phyloP scores from a whole-genome alignment of 805 yeast species.

The Yarrowia yakushimensis region DNA sequence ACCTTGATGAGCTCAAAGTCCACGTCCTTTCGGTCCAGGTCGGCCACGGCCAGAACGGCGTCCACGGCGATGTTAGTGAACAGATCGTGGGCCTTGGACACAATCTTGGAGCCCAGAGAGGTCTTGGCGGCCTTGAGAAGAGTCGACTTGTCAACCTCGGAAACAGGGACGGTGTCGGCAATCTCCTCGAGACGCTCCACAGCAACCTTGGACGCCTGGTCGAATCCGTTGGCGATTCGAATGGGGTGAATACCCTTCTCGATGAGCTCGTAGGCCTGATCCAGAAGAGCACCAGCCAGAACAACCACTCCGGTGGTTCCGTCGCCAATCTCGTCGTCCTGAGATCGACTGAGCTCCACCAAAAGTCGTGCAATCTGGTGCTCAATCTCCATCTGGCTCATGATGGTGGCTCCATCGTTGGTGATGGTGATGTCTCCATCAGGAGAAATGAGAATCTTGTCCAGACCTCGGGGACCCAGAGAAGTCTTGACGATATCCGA shows the following conservation, averaged over 20 bases:
- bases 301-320: conserved; percentile 99
- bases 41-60: conserved; percentile 89
- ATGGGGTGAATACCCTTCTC: conserved; percentile 98
- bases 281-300: conserved; percentile 87
- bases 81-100: conserved; percentile 86
- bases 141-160: conserved; percentile 46
- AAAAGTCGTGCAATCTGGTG: conserved; percentile 93
- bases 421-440: conserved; percentile 98
- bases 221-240: conserved; percentile 94
- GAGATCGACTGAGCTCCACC: conserved; percentile 90
- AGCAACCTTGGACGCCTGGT: conserved; percentile 93
- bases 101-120: conserved; percentile 91
- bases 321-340: conserved; percentile 98
- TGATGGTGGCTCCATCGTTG: conserved; percentile 96
- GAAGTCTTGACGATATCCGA: conserved; percentile 89
- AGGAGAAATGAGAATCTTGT: conserved; percentile 88
- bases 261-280: conserved; percentile 89
- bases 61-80: conserved; percentile 98
- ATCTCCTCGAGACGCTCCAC: conserved; percentile 67
- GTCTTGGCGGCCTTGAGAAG: conserved; percentile 91
- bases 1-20: conserved; percentile 95
- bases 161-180: conserved; percentile 61
- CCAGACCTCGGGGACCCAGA: conserved; percentile 97
- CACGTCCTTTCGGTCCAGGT: conserved; percentile 86
- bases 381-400: conserved; percentile 92